Conservation (phyloP, 139 green algal genomes). For the Chlamydomonas urium region DNA sequence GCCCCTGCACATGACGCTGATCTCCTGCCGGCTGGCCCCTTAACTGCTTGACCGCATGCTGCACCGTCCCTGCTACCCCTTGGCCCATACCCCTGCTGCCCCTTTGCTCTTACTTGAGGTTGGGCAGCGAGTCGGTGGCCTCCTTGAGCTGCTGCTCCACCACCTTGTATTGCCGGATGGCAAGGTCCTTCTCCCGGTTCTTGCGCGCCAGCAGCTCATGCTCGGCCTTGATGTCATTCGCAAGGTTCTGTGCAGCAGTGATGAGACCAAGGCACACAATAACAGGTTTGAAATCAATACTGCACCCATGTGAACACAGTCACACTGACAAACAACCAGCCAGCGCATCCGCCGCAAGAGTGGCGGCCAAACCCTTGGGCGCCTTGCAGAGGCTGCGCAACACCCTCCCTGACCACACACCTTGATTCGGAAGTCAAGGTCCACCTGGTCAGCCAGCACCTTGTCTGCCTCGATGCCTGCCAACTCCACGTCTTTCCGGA, state of each 20-base stretch:
- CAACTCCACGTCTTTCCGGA: conserved; percentile 66
- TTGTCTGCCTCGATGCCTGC: conserved; percentile 64
- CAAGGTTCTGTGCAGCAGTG: conserved; percentile 34
- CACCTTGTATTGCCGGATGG: conserved; percentile 43
- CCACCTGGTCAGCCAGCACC: conserved; percentile 37
- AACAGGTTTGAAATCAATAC: too few species aligned
- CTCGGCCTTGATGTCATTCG: conserved; percentile 25
- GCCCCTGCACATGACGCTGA: too few species aligned
- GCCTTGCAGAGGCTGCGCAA: too few species aligned
- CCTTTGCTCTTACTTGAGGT: conserved; percentile 34
- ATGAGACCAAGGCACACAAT: too few species aligned
- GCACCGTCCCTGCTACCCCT: not conserved
- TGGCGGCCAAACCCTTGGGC: too few species aligned
- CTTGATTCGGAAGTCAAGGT: conserved; percentile 54
- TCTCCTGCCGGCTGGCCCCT: too few species aligned
- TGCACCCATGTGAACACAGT: too few species aligned
- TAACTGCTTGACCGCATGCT: not conserved
- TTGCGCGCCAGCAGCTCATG: conserved; percentile 29
- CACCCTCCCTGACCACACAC: too few species aligned
- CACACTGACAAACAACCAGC: too few species aligned
- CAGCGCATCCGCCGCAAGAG: too few species aligned
- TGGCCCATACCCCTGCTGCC: not conserved
- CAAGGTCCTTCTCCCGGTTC: conserved; percentile 44
- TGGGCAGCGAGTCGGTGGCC: conserved; percentile 27
- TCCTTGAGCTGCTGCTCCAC: conserved; percentile 36